Evolutionary conservation across 768 basidiomycete genomes (phyloP), one percentile per base, ranked within the genome.

Genomic region (Mycena galopus): DNA sequence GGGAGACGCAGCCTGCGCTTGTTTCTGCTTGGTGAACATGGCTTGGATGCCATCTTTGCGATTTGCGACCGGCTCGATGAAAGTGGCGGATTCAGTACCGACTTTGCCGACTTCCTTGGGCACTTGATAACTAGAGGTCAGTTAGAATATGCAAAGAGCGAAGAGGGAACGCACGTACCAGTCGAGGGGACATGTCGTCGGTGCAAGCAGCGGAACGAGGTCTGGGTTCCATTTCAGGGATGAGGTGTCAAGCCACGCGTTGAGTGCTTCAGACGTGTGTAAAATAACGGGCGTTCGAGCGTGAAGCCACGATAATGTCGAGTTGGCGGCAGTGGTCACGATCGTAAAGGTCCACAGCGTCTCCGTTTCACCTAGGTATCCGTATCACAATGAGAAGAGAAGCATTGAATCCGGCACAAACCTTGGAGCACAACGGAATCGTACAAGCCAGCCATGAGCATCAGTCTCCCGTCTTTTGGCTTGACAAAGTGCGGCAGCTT

Each of bases 101-200:
- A 98, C 93, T 81, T 93, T 97, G 0, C 96, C 97, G 0, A 98
- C 91, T 84, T 98, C 97, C 74, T 89, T 90, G 0, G 95, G 95
- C 0, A 98, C 97, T 68, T 89, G 90, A 78, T 97, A 98, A 77
- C 96, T 97, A 29, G 19, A 3, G n/a, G 5, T 23, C 30, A 2
- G 37, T n/a, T 1, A 29, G 73, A 3, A 44, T 21, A 65, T 56
- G 25, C 10, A 33, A 23, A 21, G 67, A 25, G 35, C 32, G 23
- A 21, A 11, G 35, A 61, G 56, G 23, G 29, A 14, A 50, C 10
- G 21, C 17, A 82, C 89, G 59, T 73, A 95, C 94, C 93, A 96
- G 71, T 93, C 89, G 1, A 97, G 84, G 10, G 88, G 85, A 33
- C 83, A 82, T 16, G 77, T 76, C 4, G 75, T 51, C 5, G 93